A percentile compares a stretch with the other conserved stretches of the same genome.
phyloP scores from a whole-genome alignment of 164 flowering plant genomes.

The Saururus chinensis region DNA sequence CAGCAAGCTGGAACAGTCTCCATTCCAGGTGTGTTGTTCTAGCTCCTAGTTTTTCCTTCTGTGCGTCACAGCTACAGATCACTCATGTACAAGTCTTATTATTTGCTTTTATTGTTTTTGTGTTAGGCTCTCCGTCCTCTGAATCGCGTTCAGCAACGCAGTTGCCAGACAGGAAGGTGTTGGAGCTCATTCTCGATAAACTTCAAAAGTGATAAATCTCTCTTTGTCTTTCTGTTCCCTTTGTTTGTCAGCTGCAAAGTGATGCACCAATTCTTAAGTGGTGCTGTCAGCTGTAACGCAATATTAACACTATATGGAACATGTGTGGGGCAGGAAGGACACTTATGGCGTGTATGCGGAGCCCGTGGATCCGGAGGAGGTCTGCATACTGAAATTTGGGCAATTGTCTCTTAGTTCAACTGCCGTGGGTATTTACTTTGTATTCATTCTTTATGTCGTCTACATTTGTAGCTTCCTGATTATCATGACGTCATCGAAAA shows the following conservation, averaged over 20 bases:
- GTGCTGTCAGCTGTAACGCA: not conserved
- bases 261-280: not conserved
- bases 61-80: not conserved
- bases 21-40: slow-evolving; percentile 32
- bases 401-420: not conserved
- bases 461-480: slow-evolving; percentile 73
- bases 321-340: slow-evolving; percentile 67
- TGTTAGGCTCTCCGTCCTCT: slow-evolving; percentile 32
- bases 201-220: slow-evolving; percentile 66
- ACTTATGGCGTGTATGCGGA: slow-evolving; percentile 91
- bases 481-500: slow-evolving; percentile 78
- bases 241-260: not conserved
- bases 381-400: slow-evolving; percentile 9
- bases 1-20: slow-evolving; percentile 13
- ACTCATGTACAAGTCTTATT: not conserved
- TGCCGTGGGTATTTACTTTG: not conserved
- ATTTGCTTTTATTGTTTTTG: slow-evolving; percentile 4
- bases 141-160: slow-evolving; percentile 24
- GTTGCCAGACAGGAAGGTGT: slow-evolving; percentile 57
- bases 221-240: not conserved
- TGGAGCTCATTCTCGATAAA: slow-evolving; percentile 83
- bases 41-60: not conserved
- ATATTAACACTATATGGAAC: slow-evolving; percentile 1
- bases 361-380: slow-evolving; percentile 98
- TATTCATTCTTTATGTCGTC: not conserved